These are phyloP conservation scores for Knufia fluminis DNA, from an alignment of 2,329 filamentous ascomycete species.

Conservation along the genomic window DNA sequence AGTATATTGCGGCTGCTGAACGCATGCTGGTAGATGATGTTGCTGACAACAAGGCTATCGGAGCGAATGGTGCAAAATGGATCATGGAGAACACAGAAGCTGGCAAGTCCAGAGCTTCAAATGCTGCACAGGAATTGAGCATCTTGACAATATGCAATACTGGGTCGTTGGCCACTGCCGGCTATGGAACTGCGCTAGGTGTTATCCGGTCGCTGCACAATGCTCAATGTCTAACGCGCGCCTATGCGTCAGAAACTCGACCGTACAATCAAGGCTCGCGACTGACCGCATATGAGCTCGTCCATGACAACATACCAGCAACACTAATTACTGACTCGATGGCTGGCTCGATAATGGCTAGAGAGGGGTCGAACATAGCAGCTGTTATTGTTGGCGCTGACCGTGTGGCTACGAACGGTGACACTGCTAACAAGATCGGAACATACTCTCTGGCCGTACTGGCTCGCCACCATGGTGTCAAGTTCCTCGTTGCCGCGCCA, in stretches of 20 bases:
- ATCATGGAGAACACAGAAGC: slow-evolving; percentile 51
- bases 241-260: slow-evolving; percentile 92
- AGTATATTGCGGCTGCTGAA: slow-evolving; percentile 73
- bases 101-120: slow-evolving; percentile 35
- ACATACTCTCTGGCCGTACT: slow-evolving; percentile 91
- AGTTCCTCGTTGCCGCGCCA: slow-evolving; percentile 90
- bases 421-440: slow-evolving; percentile 97
- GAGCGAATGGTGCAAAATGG: slow-evolving; percentile 74
- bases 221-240: slow-evolving; percentile 60
- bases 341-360: slow-evolving; percentile 72
- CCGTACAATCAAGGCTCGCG: slow-evolving; percentile 97
- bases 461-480: slow-evolving; percentile 76
- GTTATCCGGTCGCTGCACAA: slow-evolving; percentile 78
- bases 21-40: slow-evolving; percentile 80
- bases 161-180: slow-evolving; percentile 86
- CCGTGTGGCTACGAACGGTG: slow-evolving; percentile 88
- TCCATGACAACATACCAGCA: slow-evolving; percentile 82
- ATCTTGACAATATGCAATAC: slow-evolving; percentile 98
- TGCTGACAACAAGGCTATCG: slow-evolving; percentile 77
- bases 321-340: slow-evolving; percentile 95
- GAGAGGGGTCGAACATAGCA: slow-evolving; percentile 55
- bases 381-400: slow-evolving; percentile 93
- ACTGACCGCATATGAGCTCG: slow-evolving; percentile 91
- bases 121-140: slow-evolving; percentile 48
- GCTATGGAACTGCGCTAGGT: slow-evolving; percentile 92